A percentile compares a stretch with the other conserved stretches of the same genome.
phyloP scores from a whole-genome alignment of 2,329 filamentous ascomycete species.

The Alternaria ethzedia region DNA sequence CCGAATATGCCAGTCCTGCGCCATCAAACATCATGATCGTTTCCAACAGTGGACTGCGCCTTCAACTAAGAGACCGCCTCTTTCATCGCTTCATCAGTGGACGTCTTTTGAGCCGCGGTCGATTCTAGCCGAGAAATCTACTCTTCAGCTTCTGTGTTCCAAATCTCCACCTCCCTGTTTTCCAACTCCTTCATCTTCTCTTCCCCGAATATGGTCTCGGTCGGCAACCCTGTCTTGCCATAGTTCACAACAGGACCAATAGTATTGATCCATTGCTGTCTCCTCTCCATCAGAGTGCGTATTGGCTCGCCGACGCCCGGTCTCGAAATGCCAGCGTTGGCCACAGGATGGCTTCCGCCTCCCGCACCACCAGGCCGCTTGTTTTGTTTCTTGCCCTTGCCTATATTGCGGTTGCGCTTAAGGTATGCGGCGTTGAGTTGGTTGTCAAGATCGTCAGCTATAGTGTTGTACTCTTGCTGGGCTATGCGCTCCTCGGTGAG shows the following conservation, averaged over 20 bases:
- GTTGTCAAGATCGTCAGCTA: constrained; percentile 92
- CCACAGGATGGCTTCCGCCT: constrained; percentile 67
- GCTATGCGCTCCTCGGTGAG: constrained; percentile 92
- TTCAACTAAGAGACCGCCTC: not conserved
- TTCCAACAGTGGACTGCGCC: not conserved
- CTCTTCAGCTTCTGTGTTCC: constrained; percentile 77
- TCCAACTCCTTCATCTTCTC: constrained; percentile 75
- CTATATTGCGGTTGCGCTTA: constrained; percentile 92
- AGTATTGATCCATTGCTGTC: constrained; percentile 85
- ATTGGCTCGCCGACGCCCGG: constrained; percentile 86
- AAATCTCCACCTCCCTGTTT: constrained; percentile 77
- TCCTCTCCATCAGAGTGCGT: constrained; percentile 88
- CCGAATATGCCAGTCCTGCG: not conserved
- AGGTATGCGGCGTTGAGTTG: constrained; percentile 95
- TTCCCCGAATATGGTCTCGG: constrained; percentile 77
- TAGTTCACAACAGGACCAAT: constrained; percentile 91
- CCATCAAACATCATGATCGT: not conserved
- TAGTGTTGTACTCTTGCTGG: constrained; percentile 94
- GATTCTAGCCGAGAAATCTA: constrained; percentile 35
- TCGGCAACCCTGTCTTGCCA: constrained; percentile 77
- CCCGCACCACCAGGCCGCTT: constrained; percentile 79
- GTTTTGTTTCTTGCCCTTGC: constrained; percentile 87
- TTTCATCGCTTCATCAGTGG: not conserved
- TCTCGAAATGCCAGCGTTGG: constrained; percentile 43
- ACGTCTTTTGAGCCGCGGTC: not conserved